Percentiles rank a stretch among this genome's conserved stretches.
Evolutionary conservation across 495 filamentous ascomycete species (phyloP).

Genomic region (Clohesyomyces aquaticus): DNA sequence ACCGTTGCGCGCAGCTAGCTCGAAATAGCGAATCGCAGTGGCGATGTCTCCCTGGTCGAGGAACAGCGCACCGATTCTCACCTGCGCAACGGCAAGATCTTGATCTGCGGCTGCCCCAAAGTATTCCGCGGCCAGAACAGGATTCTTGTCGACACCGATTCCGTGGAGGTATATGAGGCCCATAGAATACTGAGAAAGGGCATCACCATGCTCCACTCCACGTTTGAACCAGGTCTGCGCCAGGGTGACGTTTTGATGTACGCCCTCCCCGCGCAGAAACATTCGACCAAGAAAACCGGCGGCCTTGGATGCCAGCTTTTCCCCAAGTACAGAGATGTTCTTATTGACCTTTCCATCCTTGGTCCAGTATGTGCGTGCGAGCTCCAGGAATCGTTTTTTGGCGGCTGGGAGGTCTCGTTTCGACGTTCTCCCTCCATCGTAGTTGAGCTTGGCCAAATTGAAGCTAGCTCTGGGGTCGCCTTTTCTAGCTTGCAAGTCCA

Average conservation of each 20-base stretch:
- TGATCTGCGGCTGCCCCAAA: slow-evolving; percentile 84
- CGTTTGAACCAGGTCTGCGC: slow-evolving; percentile 87
- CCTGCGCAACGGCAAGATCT: slow-evolving; percentile 80
- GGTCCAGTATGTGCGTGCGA: slow-evolving; percentile 87
- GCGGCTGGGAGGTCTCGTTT: slow-evolving; percentile 73
- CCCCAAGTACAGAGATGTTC: slow-evolving; percentile 58
- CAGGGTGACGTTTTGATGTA: slow-evolving; percentile 73
- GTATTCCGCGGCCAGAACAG: slow-evolving; percentile 71
- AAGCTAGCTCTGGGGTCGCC: slow-evolving; percentile 92
- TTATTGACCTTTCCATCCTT: slow-evolving; percentile 67
- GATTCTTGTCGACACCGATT: slow-evolving; percentile 74
- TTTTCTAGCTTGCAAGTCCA: slow-evolving; percentile 91
- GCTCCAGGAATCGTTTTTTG: slow-evolving; percentile 77
- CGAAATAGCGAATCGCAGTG: slow-evolving; percentile 83
- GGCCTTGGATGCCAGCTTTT: slow-evolving; percentile 84
- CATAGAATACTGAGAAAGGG: slow-evolving; percentile 82
- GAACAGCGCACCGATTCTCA: slow-evolving; percentile 81
- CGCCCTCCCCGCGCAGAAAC: slow-evolving; percentile 90
- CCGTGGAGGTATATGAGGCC: slow-evolving; percentile 88
- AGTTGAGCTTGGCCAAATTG: slow-evolving; percentile 83
- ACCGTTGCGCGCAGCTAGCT: slow-evolving; percentile 84
- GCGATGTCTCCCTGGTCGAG: slow-evolving; percentile 83
- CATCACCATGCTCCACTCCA: slow-evolving; percentile 76
- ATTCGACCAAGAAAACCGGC: slow-evolving; percentile 92
- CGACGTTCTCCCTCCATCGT: slow-evolving; percentile 80